These are phyloP conservation scores for Backusella westeae DNA, from an alignment of 192 early-diverging fungal species.

Conservation along the genomic window DNA sequence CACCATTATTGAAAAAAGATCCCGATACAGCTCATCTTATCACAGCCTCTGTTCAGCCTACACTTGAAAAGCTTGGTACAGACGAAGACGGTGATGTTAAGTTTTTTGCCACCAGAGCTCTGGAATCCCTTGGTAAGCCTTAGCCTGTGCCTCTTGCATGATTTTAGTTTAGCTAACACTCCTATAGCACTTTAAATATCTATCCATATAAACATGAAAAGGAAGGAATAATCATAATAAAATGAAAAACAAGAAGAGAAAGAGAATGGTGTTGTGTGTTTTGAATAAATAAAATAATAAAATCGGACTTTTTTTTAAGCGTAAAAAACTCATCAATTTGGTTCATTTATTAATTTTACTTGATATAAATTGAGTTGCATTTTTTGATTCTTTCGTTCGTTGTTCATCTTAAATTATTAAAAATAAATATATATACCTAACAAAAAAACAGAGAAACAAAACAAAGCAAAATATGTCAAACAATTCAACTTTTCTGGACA, in stretches of 20 bases:
- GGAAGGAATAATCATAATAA: not conserved
- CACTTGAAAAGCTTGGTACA: conserved; percentile 79
- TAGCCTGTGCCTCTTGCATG: not conserved
- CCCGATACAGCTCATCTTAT: conserved; percentile 61
- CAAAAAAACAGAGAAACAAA: conserved; percentile 8
- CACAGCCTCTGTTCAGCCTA: conserved; percentile 72
- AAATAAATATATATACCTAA: not conserved
- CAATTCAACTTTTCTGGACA: not conserved
- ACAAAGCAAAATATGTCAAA: not conserved
- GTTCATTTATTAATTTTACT: not conserved
- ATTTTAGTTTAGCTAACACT: not conserved
- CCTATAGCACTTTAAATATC: not conserved
- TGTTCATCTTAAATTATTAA: not conserved
- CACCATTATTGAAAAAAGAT: conserved; percentile 70
- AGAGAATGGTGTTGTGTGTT: not conserved
- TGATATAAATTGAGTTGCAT: not conserved
- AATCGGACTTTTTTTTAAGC: conserved; percentile 3
- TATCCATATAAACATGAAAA: conserved; percentile 1
- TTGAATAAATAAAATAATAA: not conserved
- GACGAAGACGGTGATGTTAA: conserved; percentile 94
- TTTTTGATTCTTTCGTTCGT: not conserved
- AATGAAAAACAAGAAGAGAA: not conserved
- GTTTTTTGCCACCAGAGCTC: conserved; percentile 84
- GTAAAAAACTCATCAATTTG: not conserved
- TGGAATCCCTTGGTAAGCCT: conserved; percentile 41